Conservation (phyloP, 306 rosid genomes). For the Comarum palustre region DNA sequence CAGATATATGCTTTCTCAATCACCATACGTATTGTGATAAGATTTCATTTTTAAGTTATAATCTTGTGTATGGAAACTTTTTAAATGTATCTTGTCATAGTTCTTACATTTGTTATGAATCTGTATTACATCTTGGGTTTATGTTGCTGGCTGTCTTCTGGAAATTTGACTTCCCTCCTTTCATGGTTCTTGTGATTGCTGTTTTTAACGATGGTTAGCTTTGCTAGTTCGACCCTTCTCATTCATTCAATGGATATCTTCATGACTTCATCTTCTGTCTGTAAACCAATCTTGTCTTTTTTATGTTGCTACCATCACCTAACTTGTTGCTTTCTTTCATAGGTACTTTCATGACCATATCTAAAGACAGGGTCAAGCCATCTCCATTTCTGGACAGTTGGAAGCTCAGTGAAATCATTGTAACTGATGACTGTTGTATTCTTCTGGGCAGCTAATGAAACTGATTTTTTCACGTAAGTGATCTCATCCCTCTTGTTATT, state of each 20-base stretch:
- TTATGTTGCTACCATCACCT: not conserved
- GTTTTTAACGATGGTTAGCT: constrained; percentile 69
- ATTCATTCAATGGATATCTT: not conserved
- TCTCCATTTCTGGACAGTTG: constrained; percentile 73
- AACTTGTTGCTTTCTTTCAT: constrained; percentile 21
- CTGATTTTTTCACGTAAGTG: constrained; percentile 49
- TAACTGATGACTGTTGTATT: constrained; percentile 67
- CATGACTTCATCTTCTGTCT: constrained; percentile 1
- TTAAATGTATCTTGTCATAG: constrained; percentile 17
- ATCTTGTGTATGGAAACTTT: constrained; percentile 7
- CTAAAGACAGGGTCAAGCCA: constrained; percentile 71
- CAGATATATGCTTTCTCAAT: constrained; percentile 84
- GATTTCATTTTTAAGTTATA: not conserved
- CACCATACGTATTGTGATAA: constrained; percentile 79
- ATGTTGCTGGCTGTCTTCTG: constrained; percentile 59
- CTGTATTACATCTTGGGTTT: constrained; percentile 59
- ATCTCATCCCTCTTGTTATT: constrained; percentile 3
- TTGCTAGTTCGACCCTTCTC: constrained; percentile 4
- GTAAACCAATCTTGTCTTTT: not conserved
- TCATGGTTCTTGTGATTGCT: constrained; percentile 77
- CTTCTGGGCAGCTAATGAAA: constrained; percentile 42
- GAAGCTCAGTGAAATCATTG: constrained; percentile 71
- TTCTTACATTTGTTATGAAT: constrained; percentile 10
- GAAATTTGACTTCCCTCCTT: constrained; percentile 73
- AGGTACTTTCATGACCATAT: constrained; percentile 84